phyloP scores from a whole-genome alignment of 1,139 yeast genomes.

The Geotrichum histeridarum region DNA sequence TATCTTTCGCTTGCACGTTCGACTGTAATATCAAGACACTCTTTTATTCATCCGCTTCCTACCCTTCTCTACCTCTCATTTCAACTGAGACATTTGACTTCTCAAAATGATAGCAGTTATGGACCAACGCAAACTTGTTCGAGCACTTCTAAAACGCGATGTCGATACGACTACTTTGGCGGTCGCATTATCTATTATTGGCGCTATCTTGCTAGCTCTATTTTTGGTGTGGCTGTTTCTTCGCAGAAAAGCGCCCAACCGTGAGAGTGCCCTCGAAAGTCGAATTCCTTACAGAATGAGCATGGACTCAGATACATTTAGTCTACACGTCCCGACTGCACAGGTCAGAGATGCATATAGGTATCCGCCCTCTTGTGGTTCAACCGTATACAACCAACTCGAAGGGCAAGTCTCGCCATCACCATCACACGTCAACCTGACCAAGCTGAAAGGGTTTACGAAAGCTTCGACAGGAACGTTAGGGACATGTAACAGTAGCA shows the following conservation, averaged over 20 bases:
- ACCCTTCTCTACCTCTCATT: no score
- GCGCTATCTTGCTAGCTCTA: neutral
- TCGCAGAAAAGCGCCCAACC: slow-evolving; percentile 3
- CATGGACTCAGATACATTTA: slow-evolving; percentile 6
- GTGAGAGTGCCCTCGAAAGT: neutral
- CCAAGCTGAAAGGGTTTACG: neutral
- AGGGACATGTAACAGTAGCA: no score
- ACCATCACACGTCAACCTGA: neutral
- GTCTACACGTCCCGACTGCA: neutral
- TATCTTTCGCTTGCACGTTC: no score
- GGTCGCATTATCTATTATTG: slow-evolving; percentile 6
- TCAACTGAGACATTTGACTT: no score
- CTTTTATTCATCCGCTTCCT: no score
- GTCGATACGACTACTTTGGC: neutral
- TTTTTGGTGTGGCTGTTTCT: slow-evolving; percentile 1
- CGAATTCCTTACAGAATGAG: neutral
- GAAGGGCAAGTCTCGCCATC: slow-evolving; percentile 1
- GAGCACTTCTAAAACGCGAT: neutral
- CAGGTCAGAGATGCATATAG: slow-evolving; percentile 1
- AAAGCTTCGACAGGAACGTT: no score
- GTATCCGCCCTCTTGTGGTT: neutral
- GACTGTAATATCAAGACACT: no score
- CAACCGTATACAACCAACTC: neutral
- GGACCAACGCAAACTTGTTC: neutral
- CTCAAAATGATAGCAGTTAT: neutral